Percentiles rank a stretch among this genome's conserved stretches.
These are phyloP conservation scores for Physcia stellaris DNA, from an alignment of 495 filamentous ascomycete genomes.

Conservation along the genomic window DNA sequence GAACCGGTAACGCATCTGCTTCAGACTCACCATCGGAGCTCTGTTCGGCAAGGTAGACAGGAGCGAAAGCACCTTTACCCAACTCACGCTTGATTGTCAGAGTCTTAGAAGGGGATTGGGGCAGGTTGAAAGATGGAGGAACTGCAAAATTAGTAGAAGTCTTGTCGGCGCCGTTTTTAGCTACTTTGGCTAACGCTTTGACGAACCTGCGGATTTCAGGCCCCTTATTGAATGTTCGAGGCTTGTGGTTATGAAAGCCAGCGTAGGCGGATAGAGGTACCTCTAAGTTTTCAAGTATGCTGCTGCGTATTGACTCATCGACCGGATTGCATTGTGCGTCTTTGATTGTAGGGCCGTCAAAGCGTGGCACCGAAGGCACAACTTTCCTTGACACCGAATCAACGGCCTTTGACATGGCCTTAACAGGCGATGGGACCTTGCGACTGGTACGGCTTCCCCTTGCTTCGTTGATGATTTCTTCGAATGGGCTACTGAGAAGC, in stretches of 20 bases:
- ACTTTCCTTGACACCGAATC: constrained; percentile 8
- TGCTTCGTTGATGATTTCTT: constrained; percentile 39
- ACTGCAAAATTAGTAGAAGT: constrained; percentile 36
- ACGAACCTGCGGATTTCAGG: constrained; percentile 67
- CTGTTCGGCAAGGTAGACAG: constrained; percentile 82
- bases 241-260: constrained; percentile 60
- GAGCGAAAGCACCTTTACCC: constrained; percentile 84
- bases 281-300: constrained; percentile 57
- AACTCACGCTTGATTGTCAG: constrained; percentile 82
- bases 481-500: constrained; percentile 55
- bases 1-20: constrained; percentile 27
- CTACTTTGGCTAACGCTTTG: constrained; percentile 49
- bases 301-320: constrained; percentile 54
- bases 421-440: neutral
- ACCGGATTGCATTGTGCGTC: constrained; percentile 82
- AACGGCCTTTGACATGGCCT: constrained; percentile 5
- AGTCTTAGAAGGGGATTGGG: constrained; percentile 32
- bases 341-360: constrained; percentile 56
- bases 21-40: constrained; percentile 31
- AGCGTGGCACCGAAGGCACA: constrained; percentile 9
- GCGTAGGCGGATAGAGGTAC: constrained; percentile 58
- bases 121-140: constrained; percentile 55
- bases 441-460: constrained; percentile 7
- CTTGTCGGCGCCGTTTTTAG: constrained; percentile 48
- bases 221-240: constrained; percentile 42